These are phyloP conservation scores for Heterobasidion parviporum DNA, from an alignment of 1,284 basidiomycete species.

Conservation along the genomic window DNA sequence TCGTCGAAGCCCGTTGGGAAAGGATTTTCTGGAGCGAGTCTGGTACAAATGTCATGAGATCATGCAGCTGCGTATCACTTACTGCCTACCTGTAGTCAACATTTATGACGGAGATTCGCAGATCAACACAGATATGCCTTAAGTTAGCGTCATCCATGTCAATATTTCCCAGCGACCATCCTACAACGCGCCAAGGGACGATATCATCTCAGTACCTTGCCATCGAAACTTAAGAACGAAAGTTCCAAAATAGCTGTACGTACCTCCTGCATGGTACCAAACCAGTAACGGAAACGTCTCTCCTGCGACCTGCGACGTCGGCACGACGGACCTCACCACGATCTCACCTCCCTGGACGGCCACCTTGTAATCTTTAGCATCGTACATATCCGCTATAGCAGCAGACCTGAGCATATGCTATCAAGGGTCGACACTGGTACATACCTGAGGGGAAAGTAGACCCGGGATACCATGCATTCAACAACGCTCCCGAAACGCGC, in stretches of 20 bases:
- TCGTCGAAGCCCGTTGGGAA: slow-evolving; percentile 31
- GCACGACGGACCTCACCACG: neutral
- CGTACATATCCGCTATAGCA: neutral
- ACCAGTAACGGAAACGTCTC: slow-evolving; percentile 5
- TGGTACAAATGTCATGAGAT: neutral
- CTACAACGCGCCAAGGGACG: neutral
- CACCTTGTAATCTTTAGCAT: slow-evolving; percentile 3
- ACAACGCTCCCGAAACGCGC: neutral
- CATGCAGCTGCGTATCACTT: neutral
- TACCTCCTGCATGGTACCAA: slow-evolving; percentile 11
- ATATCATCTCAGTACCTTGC: too few species aligned
- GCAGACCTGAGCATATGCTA: too few species aligned
- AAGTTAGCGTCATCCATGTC: slow-evolving; percentile 13
- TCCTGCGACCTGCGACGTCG: neutral
- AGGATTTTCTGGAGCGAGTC: slow-evolving; percentile 30
- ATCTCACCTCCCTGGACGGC: slow-evolving; percentile 1
- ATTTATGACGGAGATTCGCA: slow-evolving; percentile 15
- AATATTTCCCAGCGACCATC: slow-evolving; percentile 8
- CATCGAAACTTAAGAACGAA: neutral
- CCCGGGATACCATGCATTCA: neutral
- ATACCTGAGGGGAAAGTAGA: neutral
- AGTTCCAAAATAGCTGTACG: neutral
- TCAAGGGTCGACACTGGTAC: slow-evolving; percentile 1
- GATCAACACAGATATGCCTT: slow-evolving; percentile 9
- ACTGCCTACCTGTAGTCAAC: neutral